These are phyloP conservation scores for Albizia julibrissin DNA, from an alignment of 306 rosid species.

Conservation along the genomic window DNA sequence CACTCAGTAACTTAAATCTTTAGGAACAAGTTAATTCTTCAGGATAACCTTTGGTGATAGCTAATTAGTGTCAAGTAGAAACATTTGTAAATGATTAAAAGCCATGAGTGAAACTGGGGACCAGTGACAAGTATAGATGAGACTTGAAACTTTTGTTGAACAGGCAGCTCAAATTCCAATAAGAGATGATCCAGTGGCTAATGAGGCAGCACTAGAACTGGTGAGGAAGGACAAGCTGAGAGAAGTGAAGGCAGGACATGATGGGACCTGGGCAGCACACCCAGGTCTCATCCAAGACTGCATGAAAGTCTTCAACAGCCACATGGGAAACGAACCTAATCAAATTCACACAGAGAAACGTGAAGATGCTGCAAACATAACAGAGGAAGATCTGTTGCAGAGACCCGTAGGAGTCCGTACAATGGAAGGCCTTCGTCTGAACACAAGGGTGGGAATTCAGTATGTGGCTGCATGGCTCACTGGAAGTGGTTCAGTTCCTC, in stretches of 20 bases:
- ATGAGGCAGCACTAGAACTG: conserved; percentile 74
- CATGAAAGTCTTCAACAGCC: conserved; percentile 68
- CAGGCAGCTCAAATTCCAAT: conserved; percentile 96
- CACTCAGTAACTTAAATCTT: background rate
- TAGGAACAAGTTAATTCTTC: background rate
- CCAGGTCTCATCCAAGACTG: conserved; percentile 76
- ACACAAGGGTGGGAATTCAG: conserved; percentile 90
- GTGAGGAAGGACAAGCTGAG: conserved; percentile 88
- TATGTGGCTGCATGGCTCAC: conserved; percentile 91
- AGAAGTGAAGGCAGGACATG: conserved; percentile 90
- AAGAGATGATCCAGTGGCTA: conserved; percentile 69
- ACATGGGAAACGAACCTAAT: conserved; percentile 57
- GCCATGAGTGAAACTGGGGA: background rate
- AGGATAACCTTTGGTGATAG: background rate
- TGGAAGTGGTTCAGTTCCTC: conserved; percentile 85
- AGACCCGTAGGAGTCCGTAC: conserved; percentile 67
- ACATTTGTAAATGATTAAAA: background rate
- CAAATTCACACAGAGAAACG: conserved; percentile 60
- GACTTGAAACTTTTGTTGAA: conserved; percentile 6
- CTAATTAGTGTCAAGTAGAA: background rate
- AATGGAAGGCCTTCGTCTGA: conserved; percentile 78
- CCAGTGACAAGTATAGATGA: background rate
- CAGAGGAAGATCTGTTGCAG: conserved; percentile 76
- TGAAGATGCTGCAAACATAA: conserved; percentile 56
- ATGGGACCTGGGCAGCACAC: conserved; percentile 98